These are phyloP conservation scores for Crucibulum laeve DNA, from an alignment of 768 basidiomycete genomes.

Conservation along the genomic window DNA sequence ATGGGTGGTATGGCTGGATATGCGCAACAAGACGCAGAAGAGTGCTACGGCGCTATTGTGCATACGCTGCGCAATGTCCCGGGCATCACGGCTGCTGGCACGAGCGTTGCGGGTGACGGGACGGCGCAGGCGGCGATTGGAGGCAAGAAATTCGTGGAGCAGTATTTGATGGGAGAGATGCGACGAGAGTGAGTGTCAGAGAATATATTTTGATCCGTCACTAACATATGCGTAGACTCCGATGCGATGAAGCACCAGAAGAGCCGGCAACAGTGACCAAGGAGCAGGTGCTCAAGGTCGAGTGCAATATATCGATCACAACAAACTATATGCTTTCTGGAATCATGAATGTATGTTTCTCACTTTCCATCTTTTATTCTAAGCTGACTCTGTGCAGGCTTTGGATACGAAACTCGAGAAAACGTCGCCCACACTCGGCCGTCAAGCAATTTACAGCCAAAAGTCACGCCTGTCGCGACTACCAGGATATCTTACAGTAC, in stretches of 20 bases:
- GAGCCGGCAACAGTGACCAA: slow-evolving; percentile 59
- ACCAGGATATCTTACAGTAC: slow-evolving; percentile 81
- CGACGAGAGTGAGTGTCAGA: slow-evolving; percentile 49
- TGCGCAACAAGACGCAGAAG: slow-evolving; percentile 95
- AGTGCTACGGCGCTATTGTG: slow-evolving; percentile 78
- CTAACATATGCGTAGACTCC: slow-evolving; percentile 45
- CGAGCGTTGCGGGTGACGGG: slow-evolving; percentile 16
- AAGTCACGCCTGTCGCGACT: slow-evolving; percentile 79
- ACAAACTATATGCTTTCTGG: slow-evolving; percentile 91
- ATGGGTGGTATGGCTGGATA: slow-evolving; percentile 41
- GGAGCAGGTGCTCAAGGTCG: slow-evolving; percentile 83
- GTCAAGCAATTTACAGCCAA: slow-evolving; percentile 79
- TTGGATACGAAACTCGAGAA: slow-evolving; percentile 88
- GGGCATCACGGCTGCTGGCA: slow-evolving; percentile 32
- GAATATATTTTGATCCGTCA: neutral
- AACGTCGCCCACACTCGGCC: slow-evolving; percentile 70
- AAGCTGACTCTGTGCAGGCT: slow-evolving; percentile 41
- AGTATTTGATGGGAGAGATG: slow-evolving; percentile 78
- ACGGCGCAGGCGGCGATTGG: slow-evolving; percentile 20
- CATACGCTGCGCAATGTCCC: slow-evolving; percentile 71
- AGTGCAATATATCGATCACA: slow-evolving; percentile 83
- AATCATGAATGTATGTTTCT: slow-evolving; percentile 61
- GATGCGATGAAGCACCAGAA: slow-evolving; percentile 77
- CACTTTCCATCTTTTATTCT: neutral
- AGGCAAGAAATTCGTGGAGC: slow-evolving; percentile 65